Evolutionary conservation across 73 alveolate species (phyloP).

Genomic region (Tetrahymena malaccensis): DNA sequence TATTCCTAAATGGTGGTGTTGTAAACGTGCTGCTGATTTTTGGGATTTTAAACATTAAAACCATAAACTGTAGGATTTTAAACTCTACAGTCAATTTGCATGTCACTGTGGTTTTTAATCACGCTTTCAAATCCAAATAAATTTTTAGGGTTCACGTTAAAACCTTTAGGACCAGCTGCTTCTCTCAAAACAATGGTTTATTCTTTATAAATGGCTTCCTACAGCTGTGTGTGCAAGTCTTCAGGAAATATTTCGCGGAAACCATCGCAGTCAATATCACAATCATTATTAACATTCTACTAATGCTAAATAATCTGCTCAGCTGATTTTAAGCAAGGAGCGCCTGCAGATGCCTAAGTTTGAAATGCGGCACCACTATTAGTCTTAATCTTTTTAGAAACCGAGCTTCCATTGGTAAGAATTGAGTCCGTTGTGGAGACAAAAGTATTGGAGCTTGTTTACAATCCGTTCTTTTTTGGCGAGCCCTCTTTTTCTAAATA

Average conservation of each 20-base stretch:
- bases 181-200: neutral
- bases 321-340: neutral
- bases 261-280: neutral
- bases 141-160: neutral
- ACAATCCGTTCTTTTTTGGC: neutral
- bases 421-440: neutral
- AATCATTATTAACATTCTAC: neutral
- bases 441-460: neutral
- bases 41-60: neutral
- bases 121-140: neutral
- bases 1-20: neutral
- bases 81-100: neutral
- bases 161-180: neutral
- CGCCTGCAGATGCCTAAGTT: neutral
- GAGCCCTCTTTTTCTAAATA: neutral
- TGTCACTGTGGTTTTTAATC: neutral
- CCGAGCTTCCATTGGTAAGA: neutral
- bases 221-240: neutral
- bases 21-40: neutral
- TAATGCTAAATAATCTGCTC: neutral
- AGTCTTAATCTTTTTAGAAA: neutral
- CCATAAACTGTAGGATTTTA: neutral
- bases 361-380: neutral
- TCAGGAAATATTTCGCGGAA: neutral
- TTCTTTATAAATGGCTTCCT: neutral